Conservation (phyloP, 2,329 filamentous ascomycete genomes). For the Sphaerulina musiva region DNA sequence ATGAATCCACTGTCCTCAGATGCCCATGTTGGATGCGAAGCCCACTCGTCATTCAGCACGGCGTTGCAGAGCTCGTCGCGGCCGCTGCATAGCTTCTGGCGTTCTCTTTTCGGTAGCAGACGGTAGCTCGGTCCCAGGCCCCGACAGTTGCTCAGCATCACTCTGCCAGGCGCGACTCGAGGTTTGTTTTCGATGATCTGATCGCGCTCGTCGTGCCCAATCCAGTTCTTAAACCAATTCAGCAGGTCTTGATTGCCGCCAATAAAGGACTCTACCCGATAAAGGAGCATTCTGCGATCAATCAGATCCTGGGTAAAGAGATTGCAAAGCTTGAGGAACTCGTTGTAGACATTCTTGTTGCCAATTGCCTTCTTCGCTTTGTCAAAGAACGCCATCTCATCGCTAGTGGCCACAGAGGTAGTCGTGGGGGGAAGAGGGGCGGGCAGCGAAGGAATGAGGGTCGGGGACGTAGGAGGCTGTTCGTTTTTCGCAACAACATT, state of each 20-base stretch:
- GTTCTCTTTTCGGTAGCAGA: conserved; percentile 80
- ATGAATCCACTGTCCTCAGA: conserved; percentile 98
- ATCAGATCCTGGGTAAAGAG: conserved; percentile 91
- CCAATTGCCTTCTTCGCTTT: conserved; percentile 92
- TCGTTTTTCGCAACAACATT: conserved; percentile 39
- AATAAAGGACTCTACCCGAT: conserved; percentile 79
- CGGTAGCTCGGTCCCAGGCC: conserved; percentile 95
- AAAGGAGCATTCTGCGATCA: conserved; percentile 72
- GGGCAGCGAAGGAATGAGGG: conserved; percentile 78
- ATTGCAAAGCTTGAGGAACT: conserved; percentile 96
- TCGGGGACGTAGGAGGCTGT: conserved; percentile 64
- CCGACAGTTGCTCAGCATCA: conserved; percentile 92
- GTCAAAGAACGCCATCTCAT: conserved; percentile 92
- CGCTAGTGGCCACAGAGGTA: conserved; percentile 65
- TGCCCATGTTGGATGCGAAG: conserved; percentile 96
- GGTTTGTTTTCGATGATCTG: conserved; percentile 73
- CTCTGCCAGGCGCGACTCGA: conserved; percentile 66
- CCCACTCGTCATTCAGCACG: conserved; percentile 96
- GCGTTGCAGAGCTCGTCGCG: conserved; percentile 90
- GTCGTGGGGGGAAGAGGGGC: conserved; percentile 75
- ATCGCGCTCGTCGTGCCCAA: conserved; percentile 70
- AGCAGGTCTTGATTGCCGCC: conserved; percentile 84
- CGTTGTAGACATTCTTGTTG: conserved; percentile 86
- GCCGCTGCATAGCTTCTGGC: conserved; percentile 84
- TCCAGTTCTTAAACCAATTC: conserved; percentile 77